These are phyloP conservation scores for Neurospora sp. DNA, from an alignment of 495 filamentous ascomycete species.

Conservation along the genomic window DNA sequence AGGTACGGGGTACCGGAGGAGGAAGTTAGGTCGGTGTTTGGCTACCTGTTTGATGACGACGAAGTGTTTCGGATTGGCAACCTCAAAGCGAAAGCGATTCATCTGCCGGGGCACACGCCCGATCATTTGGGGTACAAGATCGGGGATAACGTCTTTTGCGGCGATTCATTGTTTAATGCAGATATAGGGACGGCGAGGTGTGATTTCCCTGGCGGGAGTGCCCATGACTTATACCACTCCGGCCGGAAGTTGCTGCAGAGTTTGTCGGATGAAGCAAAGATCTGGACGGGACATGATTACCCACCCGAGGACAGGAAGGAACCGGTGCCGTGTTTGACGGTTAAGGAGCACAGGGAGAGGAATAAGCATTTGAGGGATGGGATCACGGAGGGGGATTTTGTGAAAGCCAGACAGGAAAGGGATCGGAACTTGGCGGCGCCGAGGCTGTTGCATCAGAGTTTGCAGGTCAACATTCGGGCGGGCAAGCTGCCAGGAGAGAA, in stretches of 20 bases:
- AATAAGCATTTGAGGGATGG: conserved; percentile 45
- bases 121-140: conserved; percentile 52
- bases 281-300: conserved; percentile 46
- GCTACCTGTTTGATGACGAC: conserved; percentile 42
- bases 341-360: conserved; percentile 33
- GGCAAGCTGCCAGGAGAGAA: conserved; percentile 35
- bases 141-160: conserved; percentile 42
- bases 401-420: conserved; percentile 33
- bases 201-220: conserved; percentile 49
- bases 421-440: conserved; percentile 40
- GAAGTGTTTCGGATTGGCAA: conserved; percentile 40
- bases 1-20: conserved; percentile 33
- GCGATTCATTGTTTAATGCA: conserved; percentile 49
- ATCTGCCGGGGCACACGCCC: conserved; percentile 53
- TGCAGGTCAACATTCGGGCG: conserved; percentile 51
- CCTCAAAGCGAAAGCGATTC: conserved; percentile 35
- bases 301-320: conserved; percentile 19
- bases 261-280: conserved; percentile 35
- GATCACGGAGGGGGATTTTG: conserved; percentile 37
- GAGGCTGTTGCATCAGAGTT: conserved; percentile 40
- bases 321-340: conserved; percentile 37
- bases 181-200: conserved; percentile 49
- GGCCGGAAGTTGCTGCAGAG: conserved; percentile 30
- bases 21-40: conserved; percentile 40
- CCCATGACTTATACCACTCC: conserved; percentile 34